Conservation (phyloP, 495 filamentous ascomycete genomes). For the Pseudevernia furfuracea region DNA sequence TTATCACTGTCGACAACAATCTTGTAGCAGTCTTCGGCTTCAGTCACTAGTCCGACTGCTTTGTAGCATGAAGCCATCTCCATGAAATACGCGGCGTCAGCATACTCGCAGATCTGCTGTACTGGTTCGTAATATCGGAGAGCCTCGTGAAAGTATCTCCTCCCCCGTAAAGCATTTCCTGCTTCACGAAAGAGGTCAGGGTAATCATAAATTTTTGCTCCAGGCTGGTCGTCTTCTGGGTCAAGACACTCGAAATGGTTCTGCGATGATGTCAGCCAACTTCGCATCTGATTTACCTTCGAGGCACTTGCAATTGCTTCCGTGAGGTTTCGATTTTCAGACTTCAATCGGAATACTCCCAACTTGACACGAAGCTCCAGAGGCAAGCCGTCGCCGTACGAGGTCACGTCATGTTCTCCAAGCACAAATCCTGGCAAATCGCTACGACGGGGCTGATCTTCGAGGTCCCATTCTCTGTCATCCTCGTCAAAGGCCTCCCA, state of each 20-base stretch:
- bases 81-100: constrained; percentile 56
- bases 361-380: constrained; percentile 80
- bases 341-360: constrained; percentile 67
- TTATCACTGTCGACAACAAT: constrained; percentile 61
- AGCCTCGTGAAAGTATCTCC: constrained; percentile 51
- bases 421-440: constrained; percentile 50
- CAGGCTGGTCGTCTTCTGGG: constrained; percentile 42
- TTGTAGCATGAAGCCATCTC: constrained; percentile 68
- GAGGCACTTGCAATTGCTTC: constrained; percentile 63
- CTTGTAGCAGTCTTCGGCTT: constrained; percentile 69
- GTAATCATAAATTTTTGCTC: constrained; percentile 52
- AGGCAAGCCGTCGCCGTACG: constrained; percentile 71
- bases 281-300: constrained; percentile 14
- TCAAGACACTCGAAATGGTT: constrained; percentile 59
- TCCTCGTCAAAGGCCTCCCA: constrained; percentile 74
- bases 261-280: constrained; percentile 29
- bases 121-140: constrained; percentile 67
- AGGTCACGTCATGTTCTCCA: constrained; percentile 44
- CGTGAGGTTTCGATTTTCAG: constrained; percentile 49
- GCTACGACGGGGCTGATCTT: constrained; percentile 57
- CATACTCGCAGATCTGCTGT: constrained; percentile 47
- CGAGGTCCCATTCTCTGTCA: constrained; percentile 86
- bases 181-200: constrained; percentile 69
- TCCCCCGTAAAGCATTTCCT: constrained; percentile 57
- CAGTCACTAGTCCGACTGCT: constrained; percentile 49